These are phyloP conservation scores for Phytophthora cryptogea DNA, from an alignment of 352 stramenopile genomes.

Conservation along the genomic window DNA sequence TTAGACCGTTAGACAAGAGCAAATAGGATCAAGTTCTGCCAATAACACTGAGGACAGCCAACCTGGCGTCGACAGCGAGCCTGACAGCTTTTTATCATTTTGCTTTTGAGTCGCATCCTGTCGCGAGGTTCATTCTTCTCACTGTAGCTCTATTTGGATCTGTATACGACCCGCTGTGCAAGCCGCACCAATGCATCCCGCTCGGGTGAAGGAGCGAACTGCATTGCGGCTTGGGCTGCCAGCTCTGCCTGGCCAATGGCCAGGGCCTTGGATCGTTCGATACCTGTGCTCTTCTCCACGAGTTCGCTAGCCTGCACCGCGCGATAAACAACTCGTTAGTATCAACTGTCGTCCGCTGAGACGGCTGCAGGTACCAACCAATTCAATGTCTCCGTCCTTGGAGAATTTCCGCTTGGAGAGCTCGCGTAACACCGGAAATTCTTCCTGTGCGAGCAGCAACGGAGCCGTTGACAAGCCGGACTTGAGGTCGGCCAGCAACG, in stretches of 20 bases:
- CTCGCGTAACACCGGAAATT: conserved; percentile 91
- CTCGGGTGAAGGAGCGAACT: conserved; percentile 81
- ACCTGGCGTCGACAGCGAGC: background rate
- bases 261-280: conserved; percentile 93
- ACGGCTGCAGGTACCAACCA: conserved; percentile 37
- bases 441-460: conserved; percentile 95
- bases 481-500: conserved; percentile 94
- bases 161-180: conserved; percentile 86
- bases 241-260: conserved; percentile 96
- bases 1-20: conserved; percentile 7
- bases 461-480: conserved; percentile 97
- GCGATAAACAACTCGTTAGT: conserved; percentile 18
- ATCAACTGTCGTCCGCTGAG: conserved; percentile 6
- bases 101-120: conserved; percentile 17
- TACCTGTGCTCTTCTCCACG: conserved; percentile 91
- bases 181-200: conserved; percentile 88
- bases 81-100: conserved; percentile 32
- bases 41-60: background rate
- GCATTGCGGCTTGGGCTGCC: conserved; percentile 92
- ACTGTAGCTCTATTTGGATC: conserved; percentile 81
- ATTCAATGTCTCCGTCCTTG: conserved; percentile 91
- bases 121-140: conserved; percentile 10
- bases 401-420: conserved; percentile 93
- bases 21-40: background rate
- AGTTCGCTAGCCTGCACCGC: conserved; percentile 72